phyloP scores from a whole-genome alignment of 768 basidiomycete species.

The Suillus ampliporus region DNA sequence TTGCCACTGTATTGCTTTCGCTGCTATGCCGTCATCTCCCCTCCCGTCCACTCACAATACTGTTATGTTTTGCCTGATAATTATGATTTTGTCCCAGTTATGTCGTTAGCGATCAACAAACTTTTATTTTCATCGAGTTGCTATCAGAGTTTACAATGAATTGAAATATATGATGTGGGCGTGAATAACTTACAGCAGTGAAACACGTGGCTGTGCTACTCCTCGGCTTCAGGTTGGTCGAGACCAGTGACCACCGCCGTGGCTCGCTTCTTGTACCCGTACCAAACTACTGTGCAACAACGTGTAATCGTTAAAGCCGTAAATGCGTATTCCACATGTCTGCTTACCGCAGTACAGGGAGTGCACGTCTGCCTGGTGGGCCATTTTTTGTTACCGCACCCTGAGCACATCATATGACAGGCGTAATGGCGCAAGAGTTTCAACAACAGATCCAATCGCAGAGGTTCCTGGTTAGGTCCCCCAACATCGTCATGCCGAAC shows the following conservation, averaged over 20 bases:
- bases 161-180: not conserved
- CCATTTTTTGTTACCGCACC: conserved; percentile 1
- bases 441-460: conserved; percentile 7
- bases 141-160: not conserved
- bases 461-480: not conserved
- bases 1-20: not conserved
- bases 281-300: conserved; percentile 9
- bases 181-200: not conserved
- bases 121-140: not conserved
- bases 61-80: not conserved
- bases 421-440: conserved; percentile 6
- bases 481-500: not conserved
- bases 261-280: conserved; percentile 6
- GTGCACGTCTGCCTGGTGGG: conserved; percentile 10
- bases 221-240: conserved; percentile 9
- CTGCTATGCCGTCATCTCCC: not conserved
- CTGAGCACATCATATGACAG: conserved; percentile 4
- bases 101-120: not conserved
- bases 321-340: conserved; percentile 39
- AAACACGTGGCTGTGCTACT: conserved; percentile 11
- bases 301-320: conserved; percentile 11
- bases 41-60: no score
- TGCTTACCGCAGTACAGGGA: not conserved
- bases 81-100: not conserved
- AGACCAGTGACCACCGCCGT: conserved; percentile 4